Evolutionary conservation across 768 basidiomycete species (phyloP).

Genomic region (Trametes punicea): DNA sequence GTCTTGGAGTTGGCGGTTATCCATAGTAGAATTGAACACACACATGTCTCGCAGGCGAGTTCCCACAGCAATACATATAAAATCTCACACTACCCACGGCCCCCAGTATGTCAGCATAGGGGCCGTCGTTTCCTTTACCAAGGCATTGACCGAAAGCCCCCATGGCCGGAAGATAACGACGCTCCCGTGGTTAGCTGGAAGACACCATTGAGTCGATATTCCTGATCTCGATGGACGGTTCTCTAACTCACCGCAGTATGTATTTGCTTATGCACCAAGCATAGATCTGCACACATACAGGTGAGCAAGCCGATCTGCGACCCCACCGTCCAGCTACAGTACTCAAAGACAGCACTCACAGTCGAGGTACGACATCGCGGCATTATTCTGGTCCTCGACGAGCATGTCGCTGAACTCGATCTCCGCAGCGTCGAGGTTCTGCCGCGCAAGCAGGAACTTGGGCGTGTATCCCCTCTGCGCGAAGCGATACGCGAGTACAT

Average conservation of each 20-base stretch:
- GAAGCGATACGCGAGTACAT: constrained; percentile 72
- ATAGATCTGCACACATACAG: constrained; percentile 31
- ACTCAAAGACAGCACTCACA: constrained; percentile 48
- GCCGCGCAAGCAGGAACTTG: constrained; percentile 77
- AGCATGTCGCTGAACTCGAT: constrained; percentile 97
- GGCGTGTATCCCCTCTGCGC: constrained; percentile 49
- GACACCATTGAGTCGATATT: background rate
- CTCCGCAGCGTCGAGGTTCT: constrained; percentile 90
- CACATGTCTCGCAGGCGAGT: background rate
- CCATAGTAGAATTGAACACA: no score
- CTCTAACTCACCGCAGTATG: constrained; percentile 30
- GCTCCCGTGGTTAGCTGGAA: constrained; percentile 13
- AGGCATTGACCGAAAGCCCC: constrained; percentile 17
- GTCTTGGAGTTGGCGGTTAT: no score
- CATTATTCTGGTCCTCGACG: constrained; percentile 95
- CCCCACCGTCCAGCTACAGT: background rate
- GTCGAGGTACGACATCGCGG: constrained; percentile 87
- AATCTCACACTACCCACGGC: background rate
- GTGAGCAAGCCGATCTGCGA: background rate
- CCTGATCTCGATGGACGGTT: background rate
- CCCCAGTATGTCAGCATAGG: background rate
- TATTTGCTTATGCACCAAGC: constrained; percentile 39
- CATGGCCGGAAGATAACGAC: constrained; percentile 9
- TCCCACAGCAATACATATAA: background rate
- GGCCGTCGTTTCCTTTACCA: constrained; percentile 1